A percentile compares a stretch with the other conserved stretches of the same genome.
Conservation (phyloP, 176 grass and related monocot genomes). For the Oryza longistaminata region DNA sequence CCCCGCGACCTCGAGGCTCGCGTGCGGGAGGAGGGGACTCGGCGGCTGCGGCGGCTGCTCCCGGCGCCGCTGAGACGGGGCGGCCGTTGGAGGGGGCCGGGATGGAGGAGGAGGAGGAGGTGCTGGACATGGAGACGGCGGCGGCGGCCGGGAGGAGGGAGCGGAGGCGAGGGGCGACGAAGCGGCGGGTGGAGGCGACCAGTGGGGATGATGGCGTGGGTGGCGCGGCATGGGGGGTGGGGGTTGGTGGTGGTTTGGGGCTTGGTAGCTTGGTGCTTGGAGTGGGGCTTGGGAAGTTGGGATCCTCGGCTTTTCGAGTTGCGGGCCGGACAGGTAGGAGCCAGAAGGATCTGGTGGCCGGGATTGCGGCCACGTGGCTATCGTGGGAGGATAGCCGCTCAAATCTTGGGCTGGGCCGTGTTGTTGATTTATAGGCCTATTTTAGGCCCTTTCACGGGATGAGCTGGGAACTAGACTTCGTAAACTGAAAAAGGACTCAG, state of each 20-base stretch:
- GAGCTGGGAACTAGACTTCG: too few species aligned
- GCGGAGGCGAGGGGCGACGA: constrained; percentile 51
- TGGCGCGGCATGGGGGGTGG: constrained; percentile 21
- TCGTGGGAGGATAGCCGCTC: background rate
- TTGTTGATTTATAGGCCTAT: background rate
- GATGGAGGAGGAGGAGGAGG: background rate
- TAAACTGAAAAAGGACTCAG: too few species aligned
- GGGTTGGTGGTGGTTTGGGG: background rate
- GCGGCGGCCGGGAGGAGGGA: constrained; percentile 5
- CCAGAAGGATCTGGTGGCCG: constrained; percentile 23
- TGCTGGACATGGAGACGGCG: constrained; percentile 2
- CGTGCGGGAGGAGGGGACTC: constrained; percentile 26
- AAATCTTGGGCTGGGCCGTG: background rate
- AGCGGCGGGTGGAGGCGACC: constrained; percentile 39
- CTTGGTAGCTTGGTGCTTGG: background rate
- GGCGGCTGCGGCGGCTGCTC: background rate
- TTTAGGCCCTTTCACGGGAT: too few species aligned
- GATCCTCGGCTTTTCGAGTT: background rate
- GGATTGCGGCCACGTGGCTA: constrained; percentile 16
- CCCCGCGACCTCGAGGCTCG: constrained; percentile 76
- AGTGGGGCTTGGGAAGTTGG: background rate
- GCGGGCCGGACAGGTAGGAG: background rate
- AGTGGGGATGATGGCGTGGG: constrained; percentile 40
- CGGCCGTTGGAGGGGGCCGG: background rate
- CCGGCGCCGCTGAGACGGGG: background rate